Base-by-base conservation (phyloP, 2,329 filamentous ascomycete genomes). In the Acarospora socialis region DNA sequence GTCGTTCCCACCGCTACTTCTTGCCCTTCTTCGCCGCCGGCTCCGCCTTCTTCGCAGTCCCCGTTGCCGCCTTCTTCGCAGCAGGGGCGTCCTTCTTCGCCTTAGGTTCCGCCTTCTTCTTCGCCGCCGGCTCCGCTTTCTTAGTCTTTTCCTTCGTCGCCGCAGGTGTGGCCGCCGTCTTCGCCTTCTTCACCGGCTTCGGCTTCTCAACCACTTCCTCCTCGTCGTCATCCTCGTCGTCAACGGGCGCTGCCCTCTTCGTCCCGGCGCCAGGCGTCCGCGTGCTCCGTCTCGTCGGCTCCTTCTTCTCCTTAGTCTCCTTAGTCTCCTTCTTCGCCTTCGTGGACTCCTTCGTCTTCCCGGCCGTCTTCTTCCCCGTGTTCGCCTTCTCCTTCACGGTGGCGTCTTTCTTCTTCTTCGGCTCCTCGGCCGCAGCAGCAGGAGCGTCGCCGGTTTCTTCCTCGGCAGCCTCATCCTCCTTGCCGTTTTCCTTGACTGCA, bases 311-410 rank as follows among this genome's bases (percentile, higher is more conserved):
- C n/a, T 43, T 48, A 32, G 47, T 47, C 12, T 33, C 38, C 25
- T 38, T 42, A 28, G 40, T 47, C 37, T 46, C 45, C n/a, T 43
- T 48, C 33, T 48, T 47, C 12, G 35, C 38, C 25, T 38, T 42
- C 32, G 40, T 43, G 24, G 32, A 26, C 10, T 40, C 40, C 10
- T 28, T 28, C 25, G 38, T 43, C 36, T 41, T 42, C 13, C 31
- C 30, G n/a, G 38, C 35, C 4, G 38, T 36, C 27, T 30, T 43
- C 36, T 43, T 44, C 32, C 29, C 39, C 30, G 23, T 38, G n/a
- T 43, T 45, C n/a, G 15, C 46, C 39, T 37, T 35, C 35, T 24
- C 27, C 12, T 30, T 30, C 28, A n/a, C n/a, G n/a, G n/a, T n/a
- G n/a, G n/a, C n/a, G n/a, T n/a, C n/a, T n/a, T 31, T 17, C 25